Conservation (phyloP, 2,329 filamentous ascomycete species). For the Fusarium succisae region DNA sequence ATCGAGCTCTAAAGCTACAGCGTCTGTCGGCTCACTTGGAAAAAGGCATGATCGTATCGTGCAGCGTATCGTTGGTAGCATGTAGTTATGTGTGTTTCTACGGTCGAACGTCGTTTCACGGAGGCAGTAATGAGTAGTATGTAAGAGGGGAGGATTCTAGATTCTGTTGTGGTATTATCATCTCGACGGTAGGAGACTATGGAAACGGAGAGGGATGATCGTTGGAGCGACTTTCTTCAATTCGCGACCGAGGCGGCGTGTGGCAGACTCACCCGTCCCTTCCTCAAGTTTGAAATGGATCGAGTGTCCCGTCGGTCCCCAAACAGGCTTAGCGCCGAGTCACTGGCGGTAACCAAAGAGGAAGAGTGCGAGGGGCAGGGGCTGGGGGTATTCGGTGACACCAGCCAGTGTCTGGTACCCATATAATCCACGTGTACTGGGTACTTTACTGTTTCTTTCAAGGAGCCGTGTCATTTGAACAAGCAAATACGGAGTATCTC, state of each 20-base stretch:
- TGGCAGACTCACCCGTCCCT: conserved; percentile 16
- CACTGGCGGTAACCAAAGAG: conserved; percentile 33
- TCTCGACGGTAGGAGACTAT: conserved; percentile 19
- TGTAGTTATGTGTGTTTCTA: neutral
- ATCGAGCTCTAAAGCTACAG: conserved; percentile 4
- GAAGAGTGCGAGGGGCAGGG: conserved; percentile 15
- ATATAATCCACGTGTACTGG: conserved; percentile 33
- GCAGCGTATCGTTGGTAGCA: neutral
- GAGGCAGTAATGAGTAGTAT: conserved; percentile 11
- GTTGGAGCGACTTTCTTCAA: conserved; percentile 37
- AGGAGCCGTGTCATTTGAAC: neutral
- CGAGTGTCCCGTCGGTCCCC: conserved; percentile 46
- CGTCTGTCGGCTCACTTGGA: conserved; percentile 1
- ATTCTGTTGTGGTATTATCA: conserved; percentile 31
- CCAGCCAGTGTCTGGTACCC: conserved; percentile 13
- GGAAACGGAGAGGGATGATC: conserved; percentile 18
- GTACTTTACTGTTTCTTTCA: conserved; percentile 1
- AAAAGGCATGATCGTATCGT: conserved; percentile 26
- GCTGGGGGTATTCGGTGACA: conserved; percentile 23
- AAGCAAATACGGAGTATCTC: too few species aligned
- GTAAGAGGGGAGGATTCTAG: conserved; percentile 7
- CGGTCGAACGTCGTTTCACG: conserved; percentile 14
- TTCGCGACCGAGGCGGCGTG: conserved; percentile 33
- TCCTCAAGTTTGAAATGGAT: conserved; percentile 19
- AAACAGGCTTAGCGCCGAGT: conserved; percentile 45